Percentiles rank a stretch among this genome's conserved stretches.
phyloP scores from a whole-genome alignment of 345 rosid genomes.

The Hypericum perforatum region DNA sequence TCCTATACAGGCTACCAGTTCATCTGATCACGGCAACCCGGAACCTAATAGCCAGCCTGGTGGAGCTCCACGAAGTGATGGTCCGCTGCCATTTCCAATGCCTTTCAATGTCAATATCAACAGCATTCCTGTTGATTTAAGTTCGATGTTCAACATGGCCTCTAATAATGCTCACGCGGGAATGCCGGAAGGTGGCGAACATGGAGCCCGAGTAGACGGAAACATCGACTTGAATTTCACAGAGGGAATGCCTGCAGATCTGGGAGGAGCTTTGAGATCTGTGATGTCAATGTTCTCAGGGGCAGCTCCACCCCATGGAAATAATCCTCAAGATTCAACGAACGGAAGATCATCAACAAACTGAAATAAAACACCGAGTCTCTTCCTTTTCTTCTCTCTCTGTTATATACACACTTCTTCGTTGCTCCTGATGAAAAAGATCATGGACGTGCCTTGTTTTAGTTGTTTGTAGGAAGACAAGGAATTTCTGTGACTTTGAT shows the following conservation, averaged over 20 bases:
- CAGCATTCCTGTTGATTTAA: slow-evolving; percentile 23
- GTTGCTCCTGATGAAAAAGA: neutral
- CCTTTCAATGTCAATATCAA: slow-evolving; percentile 19
- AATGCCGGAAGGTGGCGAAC: slow-evolving; percentile 18
- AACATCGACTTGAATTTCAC: slow-evolving; percentile 33
- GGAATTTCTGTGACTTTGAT: too few relatives aligned
- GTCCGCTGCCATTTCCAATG: slow-evolving; percentile 23
- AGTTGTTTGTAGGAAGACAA: too few relatives aligned
- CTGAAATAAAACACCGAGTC: neutral
- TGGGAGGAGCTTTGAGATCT: slow-evolving; percentile 52
- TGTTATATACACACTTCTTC: neutral
- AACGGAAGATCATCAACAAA: slow-evolving; percentile 32
- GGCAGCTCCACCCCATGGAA: slow-evolving; percentile 27
- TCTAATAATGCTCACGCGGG: slow-evolving; percentile 18
- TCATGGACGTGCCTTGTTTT: too few relatives aligned
- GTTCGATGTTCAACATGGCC: slow-evolving; percentile 33
- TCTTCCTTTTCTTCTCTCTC: neutral
- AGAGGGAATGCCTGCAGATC: slow-evolving; percentile 38
- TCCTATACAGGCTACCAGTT: slow-evolving; percentile 16
- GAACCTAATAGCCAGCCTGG: slow-evolving; percentile 23
- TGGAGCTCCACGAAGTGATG: slow-evolving; percentile 18
- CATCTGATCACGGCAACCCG: slow-evolving; percentile 21
- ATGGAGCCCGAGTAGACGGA: slow-evolving; percentile 33
- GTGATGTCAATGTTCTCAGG: slow-evolving; percentile 68
- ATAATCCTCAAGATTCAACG: slow-evolving; percentile 28